phyloP scores from a whole-genome alignment of 352 stramenopile genomes.

The Pythium phragmitis region DNA sequence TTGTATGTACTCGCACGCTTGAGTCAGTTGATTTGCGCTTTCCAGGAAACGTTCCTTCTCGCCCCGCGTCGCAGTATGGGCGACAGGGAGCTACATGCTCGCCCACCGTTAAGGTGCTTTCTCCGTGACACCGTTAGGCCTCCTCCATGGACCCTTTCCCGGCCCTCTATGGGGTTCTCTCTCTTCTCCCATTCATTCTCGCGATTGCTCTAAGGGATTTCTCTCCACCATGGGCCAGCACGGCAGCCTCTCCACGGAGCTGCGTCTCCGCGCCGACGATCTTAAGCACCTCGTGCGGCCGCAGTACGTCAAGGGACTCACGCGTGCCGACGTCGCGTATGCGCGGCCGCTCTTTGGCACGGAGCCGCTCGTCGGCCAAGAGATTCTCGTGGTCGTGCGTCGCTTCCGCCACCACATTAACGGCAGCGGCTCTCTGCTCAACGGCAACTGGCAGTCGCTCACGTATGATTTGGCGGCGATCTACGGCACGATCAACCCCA shows the following conservation, averaged over 20 bases:
- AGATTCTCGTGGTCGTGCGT: conserved; percentile 24
- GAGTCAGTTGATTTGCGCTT: neutral
- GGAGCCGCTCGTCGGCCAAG: conserved; percentile 29
- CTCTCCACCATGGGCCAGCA: conserved; percentile 21
- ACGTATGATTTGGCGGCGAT: conserved; percentile 29
- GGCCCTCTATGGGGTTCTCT: too few species aligned
- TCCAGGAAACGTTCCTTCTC: neutral
- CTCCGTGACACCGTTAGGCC: neutral
- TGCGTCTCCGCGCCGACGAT: conserved; percentile 25
- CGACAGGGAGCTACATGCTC: neutral
- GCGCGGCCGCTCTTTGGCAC: conserved; percentile 22
- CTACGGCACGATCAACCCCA: conserved; percentile 10
- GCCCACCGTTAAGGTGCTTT: neutral
- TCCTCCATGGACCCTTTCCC: neutral
- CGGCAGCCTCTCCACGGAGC: conserved; percentile 25
- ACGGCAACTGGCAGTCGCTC: conserved; percentile 22
- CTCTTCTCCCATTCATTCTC: neutral
- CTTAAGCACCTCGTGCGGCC: conserved; percentile 29
- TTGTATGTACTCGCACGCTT: too few species aligned
- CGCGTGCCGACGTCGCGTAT: conserved; percentile 26
- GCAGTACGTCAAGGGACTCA: conserved; percentile 29
- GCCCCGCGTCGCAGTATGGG: neutral
- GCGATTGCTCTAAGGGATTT: neutral
- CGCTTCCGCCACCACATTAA: conserved; percentile 30
- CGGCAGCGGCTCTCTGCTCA: conserved; percentile 25